Percentiles rank a stretch among this genome's conserved stretches.
These are phyloP conservation scores for Trichoderma atroviride DNA, from an alignment of 2,329 filamentous ascomycete species.

Conservation along the genomic window DNA sequence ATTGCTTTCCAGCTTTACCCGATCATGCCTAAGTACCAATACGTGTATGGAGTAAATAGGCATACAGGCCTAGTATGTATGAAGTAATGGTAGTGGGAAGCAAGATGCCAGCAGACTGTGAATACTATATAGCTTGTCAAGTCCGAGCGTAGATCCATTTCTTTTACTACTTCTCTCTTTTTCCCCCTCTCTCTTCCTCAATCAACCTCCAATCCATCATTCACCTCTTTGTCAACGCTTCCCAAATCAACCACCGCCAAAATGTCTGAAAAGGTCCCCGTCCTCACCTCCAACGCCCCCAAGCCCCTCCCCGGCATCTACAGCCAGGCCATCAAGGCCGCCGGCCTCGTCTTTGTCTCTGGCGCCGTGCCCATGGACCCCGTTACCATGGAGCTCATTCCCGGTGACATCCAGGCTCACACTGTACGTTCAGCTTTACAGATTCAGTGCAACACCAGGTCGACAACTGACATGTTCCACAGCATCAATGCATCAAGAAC, in stretches of 20 bases:
- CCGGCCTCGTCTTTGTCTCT: conserved; percentile 69
- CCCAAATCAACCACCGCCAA: conserved; percentile 19
- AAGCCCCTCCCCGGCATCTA: conserved; percentile 46
- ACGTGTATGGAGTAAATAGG: not conserved
- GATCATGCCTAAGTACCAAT: not conserved
- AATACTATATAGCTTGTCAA: not conserved
- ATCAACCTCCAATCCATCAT: not conserved
- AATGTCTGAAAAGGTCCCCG: conserved; percentile 42
- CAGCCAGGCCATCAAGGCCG: conserved; percentile 65
- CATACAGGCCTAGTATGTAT: not conserved
- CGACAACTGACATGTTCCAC: not conserved
- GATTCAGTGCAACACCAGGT: not conserved
- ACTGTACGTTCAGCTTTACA: conserved; percentile 46
- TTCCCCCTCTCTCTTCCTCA: not conserved
- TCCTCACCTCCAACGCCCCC: conserved; percentile 46
- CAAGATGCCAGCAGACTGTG: not conserved
- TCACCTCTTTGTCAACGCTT: not conserved
- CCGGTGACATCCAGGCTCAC: conserved; percentile 66
- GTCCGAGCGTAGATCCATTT: not conserved
- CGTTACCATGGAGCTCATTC: conserved; percentile 58
- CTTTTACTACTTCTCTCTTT: not conserved
- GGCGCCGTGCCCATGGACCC: conserved; percentile 71
- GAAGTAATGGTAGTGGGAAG: not conserved
- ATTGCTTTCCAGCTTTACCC: conserved; percentile 18
- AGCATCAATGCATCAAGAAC: conserved; percentile 70